A percentile compares a stretch with the other conserved stretches of the same genome.
Evolutionary conservation across 768 basidiomycete species (phyloP).

Genomic region (Pleurotus platypus): DNA sequence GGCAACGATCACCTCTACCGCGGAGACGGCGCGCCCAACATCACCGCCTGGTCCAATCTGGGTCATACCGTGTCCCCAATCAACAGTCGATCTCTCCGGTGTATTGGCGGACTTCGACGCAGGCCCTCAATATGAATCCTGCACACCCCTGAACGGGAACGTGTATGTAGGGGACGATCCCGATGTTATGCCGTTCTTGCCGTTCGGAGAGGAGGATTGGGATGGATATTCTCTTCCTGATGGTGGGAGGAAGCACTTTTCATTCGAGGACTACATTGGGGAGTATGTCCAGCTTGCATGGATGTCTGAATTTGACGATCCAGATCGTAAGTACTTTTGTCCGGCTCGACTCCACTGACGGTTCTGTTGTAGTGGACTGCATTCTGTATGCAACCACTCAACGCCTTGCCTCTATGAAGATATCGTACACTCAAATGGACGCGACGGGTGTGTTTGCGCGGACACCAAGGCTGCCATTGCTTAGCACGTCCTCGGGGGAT

Average conservation of each 20-base stretch:
- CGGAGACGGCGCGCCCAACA: too few species aligned
- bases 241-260: too few species aligned
- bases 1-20: too few species aligned
- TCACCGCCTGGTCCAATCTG: too few species aligned
- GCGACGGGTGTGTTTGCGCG: slow-evolving; percentile 32
- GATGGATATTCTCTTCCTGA: too few species aligned
- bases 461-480: too few species aligned
- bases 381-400: too few species aligned
- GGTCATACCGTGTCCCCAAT: too few species aligned
- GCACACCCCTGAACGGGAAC: slow-evolving; percentile 45
- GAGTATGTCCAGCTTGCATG: slow-evolving; percentile 49
- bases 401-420: not conserved
- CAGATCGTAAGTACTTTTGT: slow-evolving; percentile 28
- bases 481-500: too few species aligned
- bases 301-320: slow-evolving; percentile 32
- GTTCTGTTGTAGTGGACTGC: slow-evolving; percentile 10
- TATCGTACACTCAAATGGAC: slow-evolving; percentile 46
- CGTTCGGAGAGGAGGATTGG: slow-evolving; percentile 53
- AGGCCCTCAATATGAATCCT: slow-evolving; percentile 48
- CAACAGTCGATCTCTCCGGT: too few species aligned
- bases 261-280: slow-evolving; percentile 24
- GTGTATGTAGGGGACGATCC: slow-evolving; percentile 57
- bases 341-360: too few species aligned
- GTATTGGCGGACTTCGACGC: not conserved
- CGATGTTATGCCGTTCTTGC: slow-evolving; percentile 54